Conservation (phyloP, 345 rosid genomes). For the Mallotus nudiflorus region DNA sequence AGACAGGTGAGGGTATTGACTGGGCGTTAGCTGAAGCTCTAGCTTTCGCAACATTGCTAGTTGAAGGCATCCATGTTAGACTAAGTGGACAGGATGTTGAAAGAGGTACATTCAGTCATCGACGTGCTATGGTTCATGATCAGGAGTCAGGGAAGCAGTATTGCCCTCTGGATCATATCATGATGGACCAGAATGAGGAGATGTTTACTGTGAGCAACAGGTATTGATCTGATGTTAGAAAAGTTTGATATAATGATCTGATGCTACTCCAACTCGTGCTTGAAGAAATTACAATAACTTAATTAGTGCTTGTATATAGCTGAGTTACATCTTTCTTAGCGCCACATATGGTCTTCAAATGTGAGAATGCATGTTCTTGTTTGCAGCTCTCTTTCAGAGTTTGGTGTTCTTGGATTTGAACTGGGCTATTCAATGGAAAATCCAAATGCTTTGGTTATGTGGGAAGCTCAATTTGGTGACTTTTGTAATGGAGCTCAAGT, state of each 20-base stretch:
- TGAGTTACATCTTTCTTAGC: too few relatives aligned
- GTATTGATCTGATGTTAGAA: too few relatives aligned
- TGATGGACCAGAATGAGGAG: slow-evolving; percentile 68
- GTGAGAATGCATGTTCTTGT: slow-evolving; percentile 18
- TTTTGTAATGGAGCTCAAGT: slow-evolving; percentile 86
- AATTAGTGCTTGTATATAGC: too few relatives aligned
- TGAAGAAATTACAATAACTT: too few relatives aligned
- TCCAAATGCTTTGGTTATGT: slow-evolving; percentile 70
- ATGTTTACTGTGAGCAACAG: slow-evolving; percentile 91
- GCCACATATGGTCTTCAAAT: too few relatives aligned
- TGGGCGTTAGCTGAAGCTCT: slow-evolving; percentile 85
- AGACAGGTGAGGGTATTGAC: slow-evolving; percentile 76
- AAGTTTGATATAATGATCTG: too few relatives aligned
- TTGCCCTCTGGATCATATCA: slow-evolving; percentile 74
- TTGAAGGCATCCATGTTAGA: slow-evolving; percentile 87
- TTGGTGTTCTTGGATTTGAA: slow-evolving; percentile 83
- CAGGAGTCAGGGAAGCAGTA: slow-evolving; percentile 72
- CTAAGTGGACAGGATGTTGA: slow-evolving; percentile 91
- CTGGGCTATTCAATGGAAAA: slow-evolving; percentile 85
- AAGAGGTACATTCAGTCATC: slow-evolving; percentile 84
- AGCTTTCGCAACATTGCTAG: slow-evolving; percentile 71
- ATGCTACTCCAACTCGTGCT: too few relatives aligned
- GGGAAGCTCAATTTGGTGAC: slow-evolving; percentile 91
- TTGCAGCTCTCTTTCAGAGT: slow-evolving; percentile 78
- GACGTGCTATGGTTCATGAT: slow-evolving; percentile 76